Percentiles rank a stretch among this genome's conserved stretches.
phyloP scores from a whole-genome alignment of 2,329 filamentous ascomycete species.

The Penicillium sp. region DNA sequence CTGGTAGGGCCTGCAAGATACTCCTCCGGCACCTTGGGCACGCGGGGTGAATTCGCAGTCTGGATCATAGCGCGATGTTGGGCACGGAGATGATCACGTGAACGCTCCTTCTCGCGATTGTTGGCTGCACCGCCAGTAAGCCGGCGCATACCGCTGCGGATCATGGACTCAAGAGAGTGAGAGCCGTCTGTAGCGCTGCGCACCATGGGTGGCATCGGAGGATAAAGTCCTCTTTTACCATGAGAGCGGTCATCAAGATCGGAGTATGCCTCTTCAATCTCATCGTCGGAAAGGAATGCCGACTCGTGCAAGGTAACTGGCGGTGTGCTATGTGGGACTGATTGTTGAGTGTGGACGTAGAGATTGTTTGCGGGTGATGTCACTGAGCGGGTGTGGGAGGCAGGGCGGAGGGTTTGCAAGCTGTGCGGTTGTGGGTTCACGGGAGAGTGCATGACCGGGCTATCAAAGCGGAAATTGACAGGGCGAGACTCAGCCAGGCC shows the following conservation, averaged over 20 bases:
- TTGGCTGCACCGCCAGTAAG: slow-evolving; percentile 50
- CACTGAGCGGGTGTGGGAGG: slow-evolving; percentile 77
- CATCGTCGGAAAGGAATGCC: slow-evolving; percentile 75
- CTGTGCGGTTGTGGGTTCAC: slow-evolving; percentile 52
- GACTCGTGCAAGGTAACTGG: slow-evolving; percentile 51
- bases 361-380: slow-evolving; percentile 72
- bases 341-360: slow-evolving; percentile 52
- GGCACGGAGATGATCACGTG: slow-evolving; percentile 48
- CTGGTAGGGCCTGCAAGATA: slow-evolving; percentile 47
- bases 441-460: slow-evolving; percentile 47
- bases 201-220: slow-evolving; percentile 29
- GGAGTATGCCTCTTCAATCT: slow-evolving; percentile 75
- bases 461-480: slow-evolving; percentile 58
- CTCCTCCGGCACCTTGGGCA: slow-evolving; percentile 53
- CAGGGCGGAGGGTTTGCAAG: slow-evolving; percentile 58
- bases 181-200: slow-evolving; percentile 46
- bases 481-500: slow-evolving; percentile 76
- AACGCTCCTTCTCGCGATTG: slow-evolving; percentile 49
- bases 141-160: slow-evolving; percentile 52
- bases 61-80: slow-evolving; percentile 48
- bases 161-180: slow-evolving; percentile 51
- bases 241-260: slow-evolving; percentile 73
- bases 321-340: slow-evolving; percentile 55
- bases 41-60: slow-evolving; percentile 46
- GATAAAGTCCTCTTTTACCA: slow-evolving; percentile 30